Percentiles rank a stretch among this genome's conserved stretches.
phyloP scores from a whole-genome alignment of 169 alveolate species.

The Eimeria falciformis region DNA sequence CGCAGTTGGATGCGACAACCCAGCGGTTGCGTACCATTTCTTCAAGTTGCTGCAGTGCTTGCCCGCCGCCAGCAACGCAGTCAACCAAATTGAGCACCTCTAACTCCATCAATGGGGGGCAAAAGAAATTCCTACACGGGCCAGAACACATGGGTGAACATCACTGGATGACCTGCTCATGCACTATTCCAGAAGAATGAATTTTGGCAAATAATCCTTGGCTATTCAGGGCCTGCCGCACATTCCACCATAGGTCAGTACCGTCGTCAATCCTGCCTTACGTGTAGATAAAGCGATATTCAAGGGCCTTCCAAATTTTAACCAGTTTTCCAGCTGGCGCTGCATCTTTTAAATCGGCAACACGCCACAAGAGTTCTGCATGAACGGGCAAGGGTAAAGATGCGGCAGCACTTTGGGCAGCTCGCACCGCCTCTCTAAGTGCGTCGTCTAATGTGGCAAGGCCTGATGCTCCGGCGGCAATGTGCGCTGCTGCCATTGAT shows the following conservation, averaged over 20 bases:
- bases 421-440: constrained; percentile 18
- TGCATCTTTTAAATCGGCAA: constrained; percentile 2
- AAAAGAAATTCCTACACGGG: constrained; percentile 10
- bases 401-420: constrained; percentile 35
- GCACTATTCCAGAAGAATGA: background rate
- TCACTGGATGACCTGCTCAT: background rate
- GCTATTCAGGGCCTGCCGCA: background rate
- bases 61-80: background rate
- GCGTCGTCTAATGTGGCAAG: background rate
- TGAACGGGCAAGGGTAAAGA: constrained; percentile 11
- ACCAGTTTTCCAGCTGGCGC: constrained; percentile 30
- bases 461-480: background rate
- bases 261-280: background rate
- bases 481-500: background rate
- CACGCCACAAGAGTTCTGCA: constrained; percentile 47
- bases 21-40: constrained; percentile 12
- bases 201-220: background rate
- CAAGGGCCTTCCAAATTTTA: constrained; percentile 39
- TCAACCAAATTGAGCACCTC: constrained; percentile 30
- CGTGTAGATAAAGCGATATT: constrained; percentile 41
- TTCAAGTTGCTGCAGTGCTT: background rate
- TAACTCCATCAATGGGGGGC: constrained; percentile 29
- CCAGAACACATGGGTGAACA: background rate
- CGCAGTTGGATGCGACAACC: constrained; percentile 49
- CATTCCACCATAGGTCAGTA: background rate